Percentiles rank a stretch among this genome's conserved stretches.
Evolutionary conservation across 2,329 filamentous ascomycete species (phyloP).

Genomic region (Phoma sp.): DNA sequence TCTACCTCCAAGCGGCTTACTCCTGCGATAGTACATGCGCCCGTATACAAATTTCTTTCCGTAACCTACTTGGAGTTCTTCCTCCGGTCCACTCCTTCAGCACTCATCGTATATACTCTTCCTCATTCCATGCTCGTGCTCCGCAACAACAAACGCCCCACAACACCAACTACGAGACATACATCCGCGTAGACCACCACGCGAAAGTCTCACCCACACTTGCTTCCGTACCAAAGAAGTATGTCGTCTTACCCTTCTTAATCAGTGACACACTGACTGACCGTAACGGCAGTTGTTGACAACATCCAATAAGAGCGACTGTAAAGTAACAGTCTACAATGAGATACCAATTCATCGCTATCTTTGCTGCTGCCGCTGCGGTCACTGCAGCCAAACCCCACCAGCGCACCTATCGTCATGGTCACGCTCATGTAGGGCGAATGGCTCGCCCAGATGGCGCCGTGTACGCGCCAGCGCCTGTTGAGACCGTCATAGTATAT

Average conservation of each 20-base stretch:
- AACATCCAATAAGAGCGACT: not conserved
- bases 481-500: conserved; percentile 72
- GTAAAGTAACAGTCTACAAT: conserved; percentile 30
- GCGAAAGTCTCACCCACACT: conserved; percentile 4
- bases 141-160: conserved; percentile 18
- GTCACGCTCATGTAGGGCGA: conserved; percentile 52
- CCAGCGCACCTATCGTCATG: conserved; percentile 64
- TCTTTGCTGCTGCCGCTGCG: conserved; percentile 51
- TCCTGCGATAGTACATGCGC: conserved; percentile 19
- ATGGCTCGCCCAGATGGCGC: conserved; percentile 55
- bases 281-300: conserved; percentile 5
- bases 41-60: conserved; percentile 21
- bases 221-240: conserved; percentile 13
- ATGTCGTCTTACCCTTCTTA: not conserved
- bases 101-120: conserved; percentile 29
- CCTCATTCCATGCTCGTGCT: conserved; percentile 23
- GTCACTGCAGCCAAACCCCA: conserved; percentile 65
- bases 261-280: conserved; percentile 15
- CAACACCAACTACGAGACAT: conserved; percentile 3
- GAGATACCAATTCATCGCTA: conserved; percentile 46
- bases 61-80: conserved; percentile 31
- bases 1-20: conserved; percentile 22
- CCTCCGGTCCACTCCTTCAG: conserved; percentile 47
- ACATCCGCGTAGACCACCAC: conserved; percentile 3
- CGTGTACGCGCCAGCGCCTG: conserved; percentile 59